Evolutionary conservation across 768 basidiomycete genomes (phyloP), one percentile per base, ranked within the genome.

Genomic region (Hortiboletus flavorubellus): DNA sequence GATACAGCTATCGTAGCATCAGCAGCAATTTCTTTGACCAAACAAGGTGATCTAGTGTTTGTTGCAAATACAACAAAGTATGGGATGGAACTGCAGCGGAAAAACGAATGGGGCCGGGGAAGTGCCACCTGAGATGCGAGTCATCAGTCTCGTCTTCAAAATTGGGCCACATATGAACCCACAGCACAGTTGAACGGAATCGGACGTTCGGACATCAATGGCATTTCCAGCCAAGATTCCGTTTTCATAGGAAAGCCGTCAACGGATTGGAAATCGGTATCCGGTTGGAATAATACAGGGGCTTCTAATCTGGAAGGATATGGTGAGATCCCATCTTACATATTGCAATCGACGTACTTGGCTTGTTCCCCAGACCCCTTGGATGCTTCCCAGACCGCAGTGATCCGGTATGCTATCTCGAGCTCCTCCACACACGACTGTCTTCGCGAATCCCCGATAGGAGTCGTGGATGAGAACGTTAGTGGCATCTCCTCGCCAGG

Each of bases 61-160:
- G 88, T 88, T 10, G 81, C 80, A 70, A 89, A 89, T 30, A 89
- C 84, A 49, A 87, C 85, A 62, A 83, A 89, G 63, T 83, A 89
- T 12, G 87, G 81, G 56, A 90, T 79, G n/a, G 78, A 79, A 16
- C 77, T 77, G 26, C 77, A 67, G 30, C 87, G 85, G 60, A 81
- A 76, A 71, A 87, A 88, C 5, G 78, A 79, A 12, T 81, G 74
- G 15, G 80, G 77, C 26, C 78, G 78, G 21, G 87, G 87, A 31
- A 89, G 70, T 49, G 87, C 86, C 21, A 87, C 75, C 87, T 65
- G 30, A 50, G 34, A 53, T 35, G 33, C 37, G 26, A 30, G 49
- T 47, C 38, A 44, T 54, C 41, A 51, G 55, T 29, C 29, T 37
- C 50, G 39, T 26, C 34, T 40, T 37, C n/a, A 29, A 35, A 23